phyloP scores from a whole-genome alignment of 495 filamentous ascomycete genomes.

The Hypoxylon lenormandii region DNA sequence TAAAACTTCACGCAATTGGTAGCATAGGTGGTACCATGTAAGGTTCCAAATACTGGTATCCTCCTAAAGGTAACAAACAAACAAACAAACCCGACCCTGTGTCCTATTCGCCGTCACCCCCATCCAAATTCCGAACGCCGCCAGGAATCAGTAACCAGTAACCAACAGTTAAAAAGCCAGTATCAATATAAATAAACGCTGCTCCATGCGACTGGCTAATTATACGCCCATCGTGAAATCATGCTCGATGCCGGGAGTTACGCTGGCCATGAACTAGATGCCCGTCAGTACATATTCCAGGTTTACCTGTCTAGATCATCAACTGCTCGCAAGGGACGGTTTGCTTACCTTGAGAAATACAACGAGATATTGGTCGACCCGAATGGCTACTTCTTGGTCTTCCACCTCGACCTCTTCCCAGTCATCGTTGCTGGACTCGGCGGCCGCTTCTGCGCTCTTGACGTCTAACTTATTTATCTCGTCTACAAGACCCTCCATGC shows the following conservation, averaged over 20 bases:
- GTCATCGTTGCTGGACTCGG: constrained; percentile 71
- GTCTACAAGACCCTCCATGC: constrained; percentile 68
- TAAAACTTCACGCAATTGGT: background rate
- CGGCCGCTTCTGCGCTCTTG: constrained; percentile 54
- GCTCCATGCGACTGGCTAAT: background rate
- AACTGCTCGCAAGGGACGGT: background rate
- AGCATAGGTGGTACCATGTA: constrained; percentile 4
- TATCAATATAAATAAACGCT: constrained; percentile 13
- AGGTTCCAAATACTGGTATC: constrained; percentile 23
- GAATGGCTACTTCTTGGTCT: constrained; percentile 87
- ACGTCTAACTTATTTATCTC: constrained; percentile 69
- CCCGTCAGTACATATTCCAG: constrained; percentile 27
- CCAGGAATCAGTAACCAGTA: constrained; percentile 1
- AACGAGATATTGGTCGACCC: constrained; percentile 97
- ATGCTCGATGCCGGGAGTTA: constrained; percentile 96
- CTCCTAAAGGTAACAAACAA: constrained; percentile 20
- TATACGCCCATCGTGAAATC: constrained; percentile 98
- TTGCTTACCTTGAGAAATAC: constrained; percentile 83
- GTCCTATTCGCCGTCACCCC: constrained; percentile 15
- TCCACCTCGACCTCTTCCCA: constrained; percentile 80
- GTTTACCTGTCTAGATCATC: background rate
- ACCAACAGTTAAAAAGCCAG: constrained; percentile 10
- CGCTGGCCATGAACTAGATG: constrained; percentile 86
- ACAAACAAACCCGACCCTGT: constrained; percentile 29
- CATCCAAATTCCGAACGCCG: constrained; percentile 39